phyloP scores from a whole-genome alignment of 108 stramenopile species.

The Aurantiochytrium sp. region DNA sequence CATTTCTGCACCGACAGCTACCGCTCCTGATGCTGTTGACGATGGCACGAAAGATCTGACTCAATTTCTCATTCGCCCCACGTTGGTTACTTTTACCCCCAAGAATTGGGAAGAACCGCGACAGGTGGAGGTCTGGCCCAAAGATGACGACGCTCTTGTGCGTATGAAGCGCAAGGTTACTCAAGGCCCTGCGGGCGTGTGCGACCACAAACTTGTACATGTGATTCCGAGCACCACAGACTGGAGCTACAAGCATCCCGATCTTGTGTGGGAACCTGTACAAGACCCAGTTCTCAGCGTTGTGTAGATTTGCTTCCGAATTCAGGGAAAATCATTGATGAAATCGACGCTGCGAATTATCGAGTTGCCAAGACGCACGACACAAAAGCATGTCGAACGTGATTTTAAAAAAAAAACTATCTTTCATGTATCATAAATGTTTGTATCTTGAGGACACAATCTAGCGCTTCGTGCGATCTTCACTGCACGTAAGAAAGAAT shows the following conservation, averaged over 20 bases:
- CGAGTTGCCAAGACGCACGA: too few species aligned
- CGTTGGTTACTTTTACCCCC: neutral
- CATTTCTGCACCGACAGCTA: neutral
- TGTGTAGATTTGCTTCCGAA: neutral
- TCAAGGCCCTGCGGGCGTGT: neutral
- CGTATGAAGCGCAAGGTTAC: neutral
- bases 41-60: neutral
- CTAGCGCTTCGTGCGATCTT: too few species aligned
- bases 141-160: neutral
- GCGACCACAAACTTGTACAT: neutral
- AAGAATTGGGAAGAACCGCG: conserved; percentile 4
- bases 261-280: neutral
- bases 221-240: neutral
- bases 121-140: neutral
- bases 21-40: neutral
- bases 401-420: too few species aligned
- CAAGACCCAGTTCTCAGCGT: neutral
- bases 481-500: too few species aligned
- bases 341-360: too few species aligned
- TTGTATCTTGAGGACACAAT: too few species aligned
- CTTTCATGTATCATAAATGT: too few species aligned
- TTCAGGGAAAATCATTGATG: too few species aligned
- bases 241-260: neutral
- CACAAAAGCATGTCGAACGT: too few species aligned
- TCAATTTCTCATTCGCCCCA: neutral